Evolutionary conservation across 768 basidiomycete genomes (phyloP).

Genomic region (Russula sp.): DNA sequence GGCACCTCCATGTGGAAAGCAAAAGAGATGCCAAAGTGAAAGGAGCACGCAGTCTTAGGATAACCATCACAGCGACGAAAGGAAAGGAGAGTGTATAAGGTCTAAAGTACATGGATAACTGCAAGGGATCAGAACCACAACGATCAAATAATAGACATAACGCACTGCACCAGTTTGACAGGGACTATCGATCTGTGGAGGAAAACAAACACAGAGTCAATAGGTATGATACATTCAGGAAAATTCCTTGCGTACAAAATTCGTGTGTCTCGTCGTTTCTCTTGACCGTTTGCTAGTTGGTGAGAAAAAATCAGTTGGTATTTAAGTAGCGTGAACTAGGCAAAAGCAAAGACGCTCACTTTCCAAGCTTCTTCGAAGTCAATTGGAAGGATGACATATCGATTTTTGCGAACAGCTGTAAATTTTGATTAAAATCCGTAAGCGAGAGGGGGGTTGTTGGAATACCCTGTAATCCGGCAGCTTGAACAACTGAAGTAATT

Average conservation of each 20-base stretch:
- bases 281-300: constrained; percentile 87
- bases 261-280: constrained; percentile 93
- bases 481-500: constrained; percentile 92
- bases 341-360: constrained; percentile 61
- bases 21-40: constrained; percentile 83
- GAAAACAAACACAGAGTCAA: constrained; percentile 19
- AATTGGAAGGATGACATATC: constrained; percentile 91
- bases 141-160: constrained; percentile 16
- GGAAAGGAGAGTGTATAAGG: constrained; percentile 23
- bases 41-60: constrained; percentile 37
- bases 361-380: constrained; percentile 99
- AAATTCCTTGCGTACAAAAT: constrained; percentile 56
- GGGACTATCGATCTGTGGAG: constrained; percentile 15
- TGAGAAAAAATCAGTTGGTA: constrained; percentile 13
- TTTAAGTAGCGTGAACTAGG: constrained; percentile 33
- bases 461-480: constrained; percentile 90
- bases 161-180: constrained; percentile 33
- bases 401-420: constrained; percentile 92
- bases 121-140: constrained; percentile 21
- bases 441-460: neutral
- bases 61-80: neutral
- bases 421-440: neutral
- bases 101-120: constrained; percentile 32
- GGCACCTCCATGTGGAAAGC: constrained; percentile 56
- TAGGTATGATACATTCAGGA: neutral